phyloP scores from a whole-genome alignment of 371 early-diverging fungal genomes.

The Syncephalastrum monosporum region DNA sequence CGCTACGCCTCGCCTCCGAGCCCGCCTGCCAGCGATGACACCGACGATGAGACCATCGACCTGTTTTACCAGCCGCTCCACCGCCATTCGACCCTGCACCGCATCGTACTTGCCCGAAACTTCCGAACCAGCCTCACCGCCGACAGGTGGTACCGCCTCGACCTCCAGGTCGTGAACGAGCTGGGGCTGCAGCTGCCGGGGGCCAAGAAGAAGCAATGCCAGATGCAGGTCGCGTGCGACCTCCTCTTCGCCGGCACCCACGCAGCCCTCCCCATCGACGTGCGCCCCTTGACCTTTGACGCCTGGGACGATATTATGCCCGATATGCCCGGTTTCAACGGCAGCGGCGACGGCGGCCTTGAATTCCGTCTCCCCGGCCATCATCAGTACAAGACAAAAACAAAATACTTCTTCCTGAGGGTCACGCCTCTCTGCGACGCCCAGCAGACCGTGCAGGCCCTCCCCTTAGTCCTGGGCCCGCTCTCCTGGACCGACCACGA shows the following conservation, averaged over 20 bases:
- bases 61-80: slow-evolving; percentile 14
- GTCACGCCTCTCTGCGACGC: slow-evolving; percentile 12
- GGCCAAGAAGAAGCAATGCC: slow-evolving; percentile 10
- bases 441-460: slow-evolving; percentile 10
- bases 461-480: slow-evolving; percentile 34
- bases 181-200: slow-evolving; percentile 23
- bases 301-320: slow-evolving; percentile 26
- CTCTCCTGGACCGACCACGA: slow-evolving; percentile 3
- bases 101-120: slow-evolving; percentile 20
- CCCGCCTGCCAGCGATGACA: too few relatives aligned
- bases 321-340: slow-evolving; percentile 26
- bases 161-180: slow-evolving; percentile 37
- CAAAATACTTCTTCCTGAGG: slow-evolving; percentile 18
- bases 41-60: too few relatives aligned
- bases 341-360: slow-evolving; percentile 30
- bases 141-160: slow-evolving; percentile 34
- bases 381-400: slow-evolving; percentile 18
- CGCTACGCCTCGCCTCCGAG: too few relatives aligned
- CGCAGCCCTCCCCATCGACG: slow-evolving; percentile 3
- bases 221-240: slow-evolving; percentile 17
- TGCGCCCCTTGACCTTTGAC: slow-evolving; percentile 27
- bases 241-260: slow-evolving; percentile 5
- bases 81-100: slow-evolving; percentile 25
- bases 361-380: slow-evolving; percentile 24
- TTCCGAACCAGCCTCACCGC: slow-evolving; percentile 10